Percentiles rank a stretch among this genome's conserved stretches.
Evolutionary conservation across 108 stramenopile genomes (phyloP).

Genomic region (Chaetoceros tenuissimus): DNA sequence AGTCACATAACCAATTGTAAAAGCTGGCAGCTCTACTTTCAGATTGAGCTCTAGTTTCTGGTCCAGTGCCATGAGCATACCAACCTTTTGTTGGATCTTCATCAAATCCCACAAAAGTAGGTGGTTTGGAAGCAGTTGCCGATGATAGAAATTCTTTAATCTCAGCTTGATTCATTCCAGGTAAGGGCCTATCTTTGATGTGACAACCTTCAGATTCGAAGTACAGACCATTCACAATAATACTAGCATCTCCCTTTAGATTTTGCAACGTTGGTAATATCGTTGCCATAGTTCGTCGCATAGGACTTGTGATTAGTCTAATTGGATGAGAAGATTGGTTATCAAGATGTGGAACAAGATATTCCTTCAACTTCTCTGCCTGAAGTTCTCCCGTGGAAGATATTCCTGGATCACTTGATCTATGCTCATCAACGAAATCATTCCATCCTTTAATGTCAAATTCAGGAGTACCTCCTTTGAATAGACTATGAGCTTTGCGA

Average conservation of each 20-base stretch:
- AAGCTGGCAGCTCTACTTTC: constrained; percentile 62
- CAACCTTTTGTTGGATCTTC: constrained; percentile 37
- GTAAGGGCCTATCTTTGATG: constrained; percentile 34
- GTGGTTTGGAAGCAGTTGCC: constrained; percentile 13
- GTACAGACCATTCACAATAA: constrained; percentile 56
- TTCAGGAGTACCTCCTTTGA: constrained; percentile 45
- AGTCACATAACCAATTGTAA: constrained; percentile 63
- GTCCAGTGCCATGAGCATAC: constrained; percentile 50
- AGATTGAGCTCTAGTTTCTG: constrained; percentile 51
- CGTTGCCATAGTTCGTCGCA: constrained; percentile 60
- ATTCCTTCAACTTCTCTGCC: constrained; percentile 36
- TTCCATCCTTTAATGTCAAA: constrained; percentile 53
- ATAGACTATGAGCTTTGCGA: constrained; percentile 35
- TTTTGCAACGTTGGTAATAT: constrained; percentile 45
- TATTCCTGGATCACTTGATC: constrained; percentile 49
- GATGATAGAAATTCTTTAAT: constrained; percentile 21
- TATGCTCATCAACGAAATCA: constrained; percentile 49
- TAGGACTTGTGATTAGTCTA: constrained; percentile 54
- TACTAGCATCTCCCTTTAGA: constrained; percentile 17
- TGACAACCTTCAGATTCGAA: constrained; percentile 71
- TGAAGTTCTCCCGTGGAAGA: constrained; percentile 38
- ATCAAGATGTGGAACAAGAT: constrained; percentile 38
- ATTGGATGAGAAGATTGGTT: constrained; percentile 56
- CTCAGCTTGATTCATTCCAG: constrained; percentile 56
- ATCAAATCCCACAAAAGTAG: constrained; percentile 48